A percentile compares a stretch with the other conserved stretches of the same genome.
Conservation (phyloP, 331 rosid species). For the Phaseolus coccineus region DNA sequence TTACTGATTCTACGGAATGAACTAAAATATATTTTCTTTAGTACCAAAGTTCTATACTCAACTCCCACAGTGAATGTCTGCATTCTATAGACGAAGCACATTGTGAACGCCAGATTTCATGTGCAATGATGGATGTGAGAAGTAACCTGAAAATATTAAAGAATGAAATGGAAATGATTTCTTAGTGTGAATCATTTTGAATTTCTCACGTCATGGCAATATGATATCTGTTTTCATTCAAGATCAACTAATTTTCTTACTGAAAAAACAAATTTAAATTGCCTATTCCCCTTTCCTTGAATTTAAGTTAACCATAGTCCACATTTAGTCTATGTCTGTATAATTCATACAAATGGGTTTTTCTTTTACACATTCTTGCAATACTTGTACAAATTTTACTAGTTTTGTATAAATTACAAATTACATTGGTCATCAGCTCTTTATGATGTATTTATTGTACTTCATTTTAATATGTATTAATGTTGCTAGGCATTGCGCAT, state of each 20-base stretch:
- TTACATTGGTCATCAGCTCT: constrained; percentile 29
- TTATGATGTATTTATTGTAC: constrained; percentile 28
- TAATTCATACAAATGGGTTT: neutral
- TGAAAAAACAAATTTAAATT: constrained; percentile 20
- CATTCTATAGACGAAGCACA: constrained; percentile 7
- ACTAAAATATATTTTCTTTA: constrained; percentile 17
- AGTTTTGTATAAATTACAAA: neutral
- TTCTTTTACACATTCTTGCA: constrained; percentile 22
- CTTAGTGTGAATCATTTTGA: neutral
- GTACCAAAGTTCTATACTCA: neutral
- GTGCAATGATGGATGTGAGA: constrained; percentile 14
- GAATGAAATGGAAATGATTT: constrained; percentile 20
- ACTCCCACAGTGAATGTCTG: neutral
- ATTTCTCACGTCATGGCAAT: neutral
- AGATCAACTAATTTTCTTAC: neutral
- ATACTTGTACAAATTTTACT: constrained; percentile 22
- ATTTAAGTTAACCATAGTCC: neutral
- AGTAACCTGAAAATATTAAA: constrained; percentile 11
- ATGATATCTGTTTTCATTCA: constrained; percentile 12
- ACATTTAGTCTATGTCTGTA: neutral
- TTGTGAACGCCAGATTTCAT: neutral
- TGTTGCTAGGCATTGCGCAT: constrained; percentile 78
- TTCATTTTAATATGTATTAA: constrained; percentile 37
- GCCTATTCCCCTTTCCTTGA: constrained; percentile 2
- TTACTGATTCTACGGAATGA: constrained; percentile 19